Conservation (phyloP, 768 basidiomycete species). For the Boletus sp. region DNA sequence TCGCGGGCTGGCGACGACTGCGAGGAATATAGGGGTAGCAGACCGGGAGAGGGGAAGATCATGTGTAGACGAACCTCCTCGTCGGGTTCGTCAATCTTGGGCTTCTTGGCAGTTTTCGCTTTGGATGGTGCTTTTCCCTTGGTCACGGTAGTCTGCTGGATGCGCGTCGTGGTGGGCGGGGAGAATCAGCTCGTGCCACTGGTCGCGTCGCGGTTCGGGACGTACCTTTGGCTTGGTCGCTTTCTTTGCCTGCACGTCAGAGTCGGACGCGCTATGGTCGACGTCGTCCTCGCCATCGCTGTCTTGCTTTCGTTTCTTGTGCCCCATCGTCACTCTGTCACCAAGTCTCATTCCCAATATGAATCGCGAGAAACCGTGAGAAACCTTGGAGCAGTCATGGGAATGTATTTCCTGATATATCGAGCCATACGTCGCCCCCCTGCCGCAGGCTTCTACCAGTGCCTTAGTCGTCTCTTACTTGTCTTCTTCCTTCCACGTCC, state of each 20-base stretch:
- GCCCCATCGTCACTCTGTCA: constrained; percentile 11
- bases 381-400: constrained; percentile 7
- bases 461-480: constrained; percentile 7
- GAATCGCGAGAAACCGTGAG: neutral
- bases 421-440: constrained; percentile 20
- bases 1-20: constrained; percentile 14
- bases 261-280: constrained; percentile 14
- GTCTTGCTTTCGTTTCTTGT: constrained; percentile 19
- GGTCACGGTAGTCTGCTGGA: neutral
- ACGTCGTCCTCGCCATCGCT: constrained; percentile 16
- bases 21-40: constrained; percentile 16
- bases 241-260: constrained; percentile 11
- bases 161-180: neutral
- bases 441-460: neutral
- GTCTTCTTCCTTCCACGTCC: constrained; percentile 13
- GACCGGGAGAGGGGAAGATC: neutral
- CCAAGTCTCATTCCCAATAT: neutral
- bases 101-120: constrained; percentile 36
- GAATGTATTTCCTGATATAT: constrained; percentile 36
- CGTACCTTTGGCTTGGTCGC: constrained; percentile 15
- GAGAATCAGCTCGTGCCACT: neutral
- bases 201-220: neutral
- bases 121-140: constrained; percentile 17
- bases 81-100: constrained; percentile 22
- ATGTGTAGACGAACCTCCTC: constrained; percentile 8